Evolutionary conservation across 1,284 basidiomycete genomes (phyloP).

Genomic region (Trichosporon sp.): DNA sequence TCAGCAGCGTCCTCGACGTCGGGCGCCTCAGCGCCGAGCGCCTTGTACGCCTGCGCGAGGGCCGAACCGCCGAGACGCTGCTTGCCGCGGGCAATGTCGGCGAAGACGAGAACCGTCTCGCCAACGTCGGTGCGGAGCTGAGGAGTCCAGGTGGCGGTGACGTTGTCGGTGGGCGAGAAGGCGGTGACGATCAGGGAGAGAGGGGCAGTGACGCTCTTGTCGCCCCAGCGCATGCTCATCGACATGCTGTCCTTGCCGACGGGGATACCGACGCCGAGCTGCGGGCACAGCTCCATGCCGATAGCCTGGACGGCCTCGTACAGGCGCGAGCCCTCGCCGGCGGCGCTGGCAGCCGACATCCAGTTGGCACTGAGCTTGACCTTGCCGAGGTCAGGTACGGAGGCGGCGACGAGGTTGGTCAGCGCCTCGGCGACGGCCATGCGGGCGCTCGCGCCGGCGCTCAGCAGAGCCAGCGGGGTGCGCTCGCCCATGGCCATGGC

Average conservation of each 20-base stretch:
- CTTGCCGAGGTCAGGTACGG: conserved; percentile 62
- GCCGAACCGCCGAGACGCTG: conserved; percentile 90
- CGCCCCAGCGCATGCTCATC: conserved; percentile 94
- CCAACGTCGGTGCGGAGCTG: conserved; percentile 62
- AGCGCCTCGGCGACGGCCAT: conserved; percentile 95
- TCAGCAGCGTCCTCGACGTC: conserved; percentile 75
- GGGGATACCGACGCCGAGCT: conserved; percentile 86
- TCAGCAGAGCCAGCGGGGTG: conserved; percentile 83
- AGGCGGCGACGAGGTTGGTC: conserved; percentile 84
- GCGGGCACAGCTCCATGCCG: conserved; percentile 91
- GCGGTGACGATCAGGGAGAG: conserved; percentile 91
- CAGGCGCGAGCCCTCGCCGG: conserved; percentile 81
- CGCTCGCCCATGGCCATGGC: conserved; percentile 98
- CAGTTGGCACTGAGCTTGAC: conserved; percentile 98
- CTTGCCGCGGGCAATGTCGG: conserved; percentile 81
- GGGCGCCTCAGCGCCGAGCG: conserved; percentile 71
- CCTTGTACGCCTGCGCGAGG: conserved; percentile 88
- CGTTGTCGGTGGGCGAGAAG: conserved; percentile 79
- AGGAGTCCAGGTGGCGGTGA: conserved; percentile 86
- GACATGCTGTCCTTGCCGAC: conserved; percentile 99
- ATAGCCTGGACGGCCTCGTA: conserved; percentile 92
- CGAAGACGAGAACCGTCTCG: conserved; percentile 69
- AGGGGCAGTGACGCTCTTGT: conserved; percentile 73
- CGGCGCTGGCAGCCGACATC: conserved; percentile 94
- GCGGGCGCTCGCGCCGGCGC: conserved; percentile 80